Evolutionary conservation across 139 green algal species (phyloP), one percentile per base, ranked within the genome.

Genomic region (Haematococcus sp.): DNA sequence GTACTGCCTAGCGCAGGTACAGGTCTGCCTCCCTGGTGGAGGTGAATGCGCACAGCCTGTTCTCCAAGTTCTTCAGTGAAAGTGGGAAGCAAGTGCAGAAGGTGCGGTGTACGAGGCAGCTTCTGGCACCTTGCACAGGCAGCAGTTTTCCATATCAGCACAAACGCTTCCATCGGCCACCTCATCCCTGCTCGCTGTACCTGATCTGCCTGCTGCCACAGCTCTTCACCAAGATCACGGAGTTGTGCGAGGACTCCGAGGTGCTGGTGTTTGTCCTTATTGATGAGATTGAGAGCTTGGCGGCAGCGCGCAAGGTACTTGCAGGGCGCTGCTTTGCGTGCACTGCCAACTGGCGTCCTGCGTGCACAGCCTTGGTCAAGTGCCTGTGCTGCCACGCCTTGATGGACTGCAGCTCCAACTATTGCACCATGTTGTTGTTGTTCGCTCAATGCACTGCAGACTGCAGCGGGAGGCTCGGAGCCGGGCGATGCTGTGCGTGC

Each of bases 41-140:
- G 85, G 92, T 99, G 23, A 97, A 98, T 78, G 95, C 95, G 0
- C 95, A 99, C 85, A 91, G 76, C 68, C 88, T 99, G 1, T 99
- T 99, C 83, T 91, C 76, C 85, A 94, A 95, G 70, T 99, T 86
- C 83, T 99, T 99, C 79, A 93, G 82, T 33, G 94, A 98, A 79
- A 93, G 84, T 59, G 94, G 88, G 52, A 96, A 96, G 79, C 83
- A 95, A 56, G 91, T 96, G 23, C 63, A 77, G 19, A 71, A 77
- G 63, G 78, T 93, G n/a, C 40, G 40, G 40, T n/a, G n/a, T n/a
- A n/a, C n/a, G n/a, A n/a, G n/a, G n/a, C n/a, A n/a, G n/a, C n/a
- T n/a, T n/a, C n/a, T n/a, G n/a, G n/a, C n/a, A n/a, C n/a, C n/a
- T n/a, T n/a, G 15, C 46, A 15, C 46, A 55, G 94, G 94, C 75